These are phyloP conservation scores for Candida krabiensis DNA, from an alignment of 805 yeast genomes.

Conservation along the genomic window DNA sequence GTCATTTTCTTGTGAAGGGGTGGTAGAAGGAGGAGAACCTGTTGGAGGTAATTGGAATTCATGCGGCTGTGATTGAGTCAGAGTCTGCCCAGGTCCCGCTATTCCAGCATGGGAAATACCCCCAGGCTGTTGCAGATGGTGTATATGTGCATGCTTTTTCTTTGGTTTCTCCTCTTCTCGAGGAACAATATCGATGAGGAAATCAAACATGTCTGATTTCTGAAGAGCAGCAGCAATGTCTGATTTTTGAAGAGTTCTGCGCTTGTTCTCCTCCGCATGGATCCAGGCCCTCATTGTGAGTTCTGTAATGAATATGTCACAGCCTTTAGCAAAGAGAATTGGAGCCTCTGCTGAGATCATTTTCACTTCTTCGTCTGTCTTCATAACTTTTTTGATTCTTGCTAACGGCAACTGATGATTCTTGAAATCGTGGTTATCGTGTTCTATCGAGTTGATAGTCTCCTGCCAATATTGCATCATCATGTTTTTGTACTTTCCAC, in stretches of 20 bases:
- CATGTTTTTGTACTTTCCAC: slow-evolving; percentile 77
- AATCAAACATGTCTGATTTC: slow-evolving; percentile 96
- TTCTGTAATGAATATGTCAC: slow-evolving; percentile 96
- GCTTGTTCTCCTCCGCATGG: slow-evolving; percentile 93
- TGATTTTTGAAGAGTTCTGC: slow-evolving; percentile 89
- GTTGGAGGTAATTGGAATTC: slow-evolving; percentile 2
- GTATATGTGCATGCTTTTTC: slow-evolving; percentile 23
- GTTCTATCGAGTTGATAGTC: slow-evolving; percentile 86
- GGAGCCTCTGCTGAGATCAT: slow-evolving; percentile 99
- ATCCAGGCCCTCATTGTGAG: slow-evolving; percentile 99
- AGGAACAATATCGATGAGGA: slow-evolving; percentile 93
- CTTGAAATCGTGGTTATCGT: slow-evolving; percentile 86
- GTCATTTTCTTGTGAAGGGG: slow-evolving; percentile 14
- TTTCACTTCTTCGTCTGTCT: slow-evolving; percentile 93
- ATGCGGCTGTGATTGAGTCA: not conserved
- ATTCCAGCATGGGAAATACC: too few species aligned
- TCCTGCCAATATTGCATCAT: slow-evolving; percentile 99
- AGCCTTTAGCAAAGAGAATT: slow-evolving; percentile 93
- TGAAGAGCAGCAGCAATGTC: slow-evolving; percentile 96
- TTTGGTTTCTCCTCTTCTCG: slow-evolving; percentile 74
- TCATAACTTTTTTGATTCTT: slow-evolving; percentile 95
- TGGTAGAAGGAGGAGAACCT: slow-evolving; percentile 2
- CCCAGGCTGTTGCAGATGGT: slow-evolving; percentile 24
- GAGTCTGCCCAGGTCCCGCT: not conserved
- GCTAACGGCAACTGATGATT: slow-evolving; percentile 95